Conservation (phyloP, 768 basidiomycete species). For the Mycena alexandri region DNA sequence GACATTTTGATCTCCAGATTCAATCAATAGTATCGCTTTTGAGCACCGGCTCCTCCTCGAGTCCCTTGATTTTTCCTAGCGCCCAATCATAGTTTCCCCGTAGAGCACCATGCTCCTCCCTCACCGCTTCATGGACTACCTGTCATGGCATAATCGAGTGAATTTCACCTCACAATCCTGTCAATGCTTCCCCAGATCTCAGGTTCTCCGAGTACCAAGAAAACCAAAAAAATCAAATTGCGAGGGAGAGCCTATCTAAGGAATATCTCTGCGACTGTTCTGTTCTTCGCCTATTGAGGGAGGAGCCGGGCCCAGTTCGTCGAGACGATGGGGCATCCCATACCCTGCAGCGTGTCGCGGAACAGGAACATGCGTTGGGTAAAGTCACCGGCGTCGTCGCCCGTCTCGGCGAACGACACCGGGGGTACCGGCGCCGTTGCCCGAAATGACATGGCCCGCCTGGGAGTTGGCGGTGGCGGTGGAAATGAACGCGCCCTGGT, state of each 20-base stretch:
- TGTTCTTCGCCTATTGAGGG: slow-evolving; percentile 16
- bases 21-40: too few relatives aligned
- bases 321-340: slow-evolving; percentile 19
- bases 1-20: too few relatives aligned
- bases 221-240: slow-evolving; percentile 10
- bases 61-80: too few relatives aligned
- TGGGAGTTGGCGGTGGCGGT: slow-evolving; percentile 20
- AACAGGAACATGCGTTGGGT: slow-evolving; percentile 24
- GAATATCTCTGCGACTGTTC: slow-evolving; percentile 15
- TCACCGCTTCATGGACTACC: slow-evolving; percentile 9
- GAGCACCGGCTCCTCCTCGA: too few relatives aligned
- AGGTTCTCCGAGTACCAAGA: slow-evolving; percentile 6
- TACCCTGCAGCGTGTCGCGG: slow-evolving; percentile 28
- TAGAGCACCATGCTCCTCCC: slow-evolving; percentile 5
- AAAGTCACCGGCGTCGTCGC: slow-evolving; percentile 15
- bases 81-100: too few relatives aligned
- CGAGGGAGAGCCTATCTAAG: slow-evolving; percentile 16
- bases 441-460: slow-evolving; percentile 26
- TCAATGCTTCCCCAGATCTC: slow-evolving; percentile 9
- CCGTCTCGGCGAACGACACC: slow-evolving; percentile 20
- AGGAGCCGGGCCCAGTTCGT: slow-evolving; percentile 20
- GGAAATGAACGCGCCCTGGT: slow-evolving; percentile 18
- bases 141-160: slow-evolving; percentile 6
- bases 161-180: slow-evolving; percentile 11
- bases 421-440: slow-evolving; percentile 28